Evolutionary conservation across 2,329 filamentous ascomycete species (phyloP), one percentile per base, ranked within the genome.

Genomic region (Talaromyces islandicus): DNA sequence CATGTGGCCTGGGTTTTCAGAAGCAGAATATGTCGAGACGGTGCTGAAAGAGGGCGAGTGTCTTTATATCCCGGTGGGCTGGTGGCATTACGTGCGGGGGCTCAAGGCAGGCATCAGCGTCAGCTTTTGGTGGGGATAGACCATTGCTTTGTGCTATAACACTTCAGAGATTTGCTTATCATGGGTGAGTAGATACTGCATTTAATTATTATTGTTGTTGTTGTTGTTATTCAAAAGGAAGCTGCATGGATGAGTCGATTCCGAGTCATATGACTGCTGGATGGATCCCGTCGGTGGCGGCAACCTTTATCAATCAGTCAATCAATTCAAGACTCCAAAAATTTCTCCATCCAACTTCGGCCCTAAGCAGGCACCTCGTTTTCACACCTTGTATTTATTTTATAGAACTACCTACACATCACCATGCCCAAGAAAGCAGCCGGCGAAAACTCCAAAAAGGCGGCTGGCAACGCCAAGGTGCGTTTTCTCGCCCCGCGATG

Each of bases 81-180:
- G 94, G 93, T 99, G 94, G 94, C 94, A 99, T 78, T 97, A 97
- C 74, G 90, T 97, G 3, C 82, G 90, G 62, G 91, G 91, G 55
- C 71, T 97, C 68, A 91, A 86, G 60, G 85, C 90, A 21, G 96
- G 93, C 70, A 92, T 96, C 69, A 97, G 92, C 66, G 92, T 97
- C 12, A 97, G 92, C 70, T 97, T 97, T 70, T 99, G 94, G 94
- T 99, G 91, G 89, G 89, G 90, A 64, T 83, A 69, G 74, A 30
- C 21, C 17, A 17, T n/a, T 11, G 43, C 7, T 50, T 50, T 50
- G 14, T 25, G 43, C 19, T 24, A 25, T 25, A n/a, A n/a, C n/a
- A 50, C 2, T 50, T 50, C 19, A 25, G 4, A 50, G 12, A 21
- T 7, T 17, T 1, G 32, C 12, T 38, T 38, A 17, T n/a, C 6